phyloP scores from a whole-genome alignment of 2,329 filamentous ascomycete species.

The Fusarium sp. region DNA sequence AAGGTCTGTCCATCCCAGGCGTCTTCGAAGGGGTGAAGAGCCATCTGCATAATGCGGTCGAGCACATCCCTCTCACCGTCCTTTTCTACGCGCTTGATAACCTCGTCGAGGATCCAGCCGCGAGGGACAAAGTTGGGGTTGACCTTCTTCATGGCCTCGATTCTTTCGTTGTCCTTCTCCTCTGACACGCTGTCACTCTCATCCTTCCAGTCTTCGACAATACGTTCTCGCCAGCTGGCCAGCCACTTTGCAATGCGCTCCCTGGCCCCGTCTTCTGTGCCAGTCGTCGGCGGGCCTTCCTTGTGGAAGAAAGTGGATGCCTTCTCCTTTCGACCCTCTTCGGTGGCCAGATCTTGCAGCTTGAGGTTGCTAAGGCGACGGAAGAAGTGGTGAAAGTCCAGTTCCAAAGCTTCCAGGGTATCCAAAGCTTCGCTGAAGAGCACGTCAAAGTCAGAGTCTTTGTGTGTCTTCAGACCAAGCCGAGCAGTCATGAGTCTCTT shows the following conservation, averaged over 20 bases:
- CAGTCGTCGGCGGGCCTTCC: constrained; percentile 72
- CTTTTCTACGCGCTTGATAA: constrained; percentile 90
- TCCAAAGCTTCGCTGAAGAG: constrained; percentile 88
- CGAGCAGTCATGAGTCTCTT: constrained; percentile 84
- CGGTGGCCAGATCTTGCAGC: constrained; percentile 72
- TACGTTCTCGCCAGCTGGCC: constrained; percentile 77
- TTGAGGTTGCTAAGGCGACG: constrained; percentile 77
- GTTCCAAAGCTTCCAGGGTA: constrained; percentile 80
- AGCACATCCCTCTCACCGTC: constrained; percentile 84
- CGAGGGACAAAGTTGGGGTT: constrained; percentile 95
- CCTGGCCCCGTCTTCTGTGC: constrained; percentile 73
- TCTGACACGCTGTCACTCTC: constrained; percentile 53
- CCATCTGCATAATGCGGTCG: constrained; percentile 83
- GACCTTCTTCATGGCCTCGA: constrained; percentile 80
- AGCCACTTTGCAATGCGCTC: constrained; percentile 83
- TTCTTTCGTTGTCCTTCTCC: constrained; percentile 70
- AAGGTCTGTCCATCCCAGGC: constrained; percentile 70
- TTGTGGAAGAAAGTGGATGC: constrained; percentile 84
- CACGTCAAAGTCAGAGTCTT: constrained; percentile 80
- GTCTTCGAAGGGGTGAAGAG: constrained; percentile 86
- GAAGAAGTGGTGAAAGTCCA: constrained; percentile 97
- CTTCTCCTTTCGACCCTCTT: constrained; percentile 69
- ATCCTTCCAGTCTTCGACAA: constrained; percentile 81
- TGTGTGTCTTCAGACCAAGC: constrained; percentile 78
- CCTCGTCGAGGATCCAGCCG: constrained; percentile 92